Base-by-base conservation (phyloP, 2,329 filamentous ascomycete species). In the Phoma herbarum region DNA sequence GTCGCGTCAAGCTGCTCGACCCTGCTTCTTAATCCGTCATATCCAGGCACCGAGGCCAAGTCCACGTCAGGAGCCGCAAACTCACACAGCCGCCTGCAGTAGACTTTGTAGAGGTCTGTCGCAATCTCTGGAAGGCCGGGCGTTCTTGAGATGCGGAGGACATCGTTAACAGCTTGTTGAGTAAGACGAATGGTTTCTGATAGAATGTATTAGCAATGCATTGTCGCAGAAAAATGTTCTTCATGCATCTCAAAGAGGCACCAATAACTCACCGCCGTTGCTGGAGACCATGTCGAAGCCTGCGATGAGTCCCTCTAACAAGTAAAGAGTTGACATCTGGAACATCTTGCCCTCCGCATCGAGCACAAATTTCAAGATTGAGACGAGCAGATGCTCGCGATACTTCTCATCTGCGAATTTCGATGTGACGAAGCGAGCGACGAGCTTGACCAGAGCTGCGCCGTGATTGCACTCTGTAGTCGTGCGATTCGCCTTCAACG, bases 51-150 rank as follows among this genome's bases (percentile, higher is more conserved):
- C 8, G 56, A 44, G n/a, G 48, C 25, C 8, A 55, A 7, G 3
- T 31, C 41, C 39, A 52, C 14, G 3, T 60, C 31, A 9, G 62
- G 42, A 2, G 31, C 49, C 1, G 67, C 42, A 18, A 69, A 57
- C 18, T 63, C 59, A 48, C 69, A 71, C 14, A 78, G 56, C 16
- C 68, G 60, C 20, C 64, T 50, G 56, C 75, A 68, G 64, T 72
- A 69, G 55, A 67, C 28, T 60, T 66, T 69, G 43, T 69, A 72
- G 23, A 78, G 72, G 60, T 82, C 80, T 4, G 74, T 74, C 10
- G 77, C 76, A 39, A 81, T 72, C 50, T 83, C 81, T 2, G 80
- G 77, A 23, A 81, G 61, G 10, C 75, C 77, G 4, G 77, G 67
- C 26, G 76, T 73, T 26, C 73, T 66, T 16, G 78, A 75, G 9